Evolutionary conservation across 208 protist species (phyloP), one percentile per base, ranked within the genome.

Genomic region (Acanthamoeba divionensis): DNA sequence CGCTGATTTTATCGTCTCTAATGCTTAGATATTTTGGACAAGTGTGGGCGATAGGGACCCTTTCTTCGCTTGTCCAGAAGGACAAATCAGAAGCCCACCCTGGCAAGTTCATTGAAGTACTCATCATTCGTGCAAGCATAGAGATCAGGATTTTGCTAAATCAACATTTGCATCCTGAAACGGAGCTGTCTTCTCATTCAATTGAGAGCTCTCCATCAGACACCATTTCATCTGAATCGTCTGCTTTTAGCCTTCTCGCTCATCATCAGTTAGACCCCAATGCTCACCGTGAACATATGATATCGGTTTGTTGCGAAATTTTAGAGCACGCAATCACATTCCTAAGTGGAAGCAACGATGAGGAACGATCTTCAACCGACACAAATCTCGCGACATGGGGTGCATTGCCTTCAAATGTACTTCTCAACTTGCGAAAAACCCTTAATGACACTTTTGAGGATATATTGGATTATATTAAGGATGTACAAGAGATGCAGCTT

Each of bases 301-400:
- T 86, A 1, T 62, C 77, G 8, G n/a, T 86, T 24, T 86, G 66
- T 57, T 86, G 66, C 54, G 77, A 86, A 44, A 86, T 66, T 2
- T 33, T 62, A 13, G 77, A 86, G 54, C 77, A 86, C 77, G 38
- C 77, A 33, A 86, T 86, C 52, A 86, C 48, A 10, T 86, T 86
- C 38, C 52, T 86, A 41, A 41, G 36, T 8, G 18, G 54, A n/a
- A 18, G 33, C 2, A 24, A 45, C 29, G 77, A 86, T 31, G 26
- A 33, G 48, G 73, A 83, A 21, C 29, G n/a, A 73, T n/a, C 44
- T 41, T 41, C 36, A n/a, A n/a, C n/a, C n/a, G n/a, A n/a, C n/a
- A n/a, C n/a, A 41, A 41, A 41, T 41, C 36, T 41, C 2, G 5
- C 36, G 36, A 5, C 36, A 41, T 41, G 36, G 36, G 5, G 36